Evolutionary conservation across 2,329 filamentous ascomycete species (phyloP).

Genomic region (Volutella citrinella): DNA sequence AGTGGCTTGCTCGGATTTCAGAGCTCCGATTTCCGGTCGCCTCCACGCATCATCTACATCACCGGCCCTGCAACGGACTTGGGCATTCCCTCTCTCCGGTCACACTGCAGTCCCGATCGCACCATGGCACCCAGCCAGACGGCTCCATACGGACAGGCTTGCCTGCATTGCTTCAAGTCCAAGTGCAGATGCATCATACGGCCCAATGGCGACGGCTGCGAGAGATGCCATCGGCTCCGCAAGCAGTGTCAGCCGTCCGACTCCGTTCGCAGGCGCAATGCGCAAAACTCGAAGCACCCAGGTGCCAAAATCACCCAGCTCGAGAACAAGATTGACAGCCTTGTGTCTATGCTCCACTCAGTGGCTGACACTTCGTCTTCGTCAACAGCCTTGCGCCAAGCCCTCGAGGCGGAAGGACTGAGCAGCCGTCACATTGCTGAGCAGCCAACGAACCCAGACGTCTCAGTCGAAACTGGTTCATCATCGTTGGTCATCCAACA

Average conservation of each 20-base stretch:
- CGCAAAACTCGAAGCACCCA: neutral
- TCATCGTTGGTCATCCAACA: too few relatives aligned
- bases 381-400: neutral
- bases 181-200: constrained; percentile 2
- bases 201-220: neutral
- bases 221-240: constrained; percentile 3
- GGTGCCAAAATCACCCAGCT: neutral
- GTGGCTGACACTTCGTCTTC: neutral
- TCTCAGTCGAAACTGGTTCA: too few relatives aligned
- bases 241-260: neutral
- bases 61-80: too few relatives aligned
- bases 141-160: constrained; percentile 1
- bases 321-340: neutral
- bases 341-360: constrained; percentile 2
- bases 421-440: neutral
- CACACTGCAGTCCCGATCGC: too few relatives aligned
- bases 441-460: too few relatives aligned
- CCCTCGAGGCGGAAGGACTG: neutral
- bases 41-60: too few relatives aligned
- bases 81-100: too few relatives aligned
- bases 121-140: too few relatives aligned
- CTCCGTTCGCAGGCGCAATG: neutral
- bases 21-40: too few relatives aligned
- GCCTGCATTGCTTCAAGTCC: constrained; percentile 1
- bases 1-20: too few relatives aligned